Base-by-base conservation (phyloP, 225 moss, liverwort and hornwort species). In the Asterella californica region DNA sequence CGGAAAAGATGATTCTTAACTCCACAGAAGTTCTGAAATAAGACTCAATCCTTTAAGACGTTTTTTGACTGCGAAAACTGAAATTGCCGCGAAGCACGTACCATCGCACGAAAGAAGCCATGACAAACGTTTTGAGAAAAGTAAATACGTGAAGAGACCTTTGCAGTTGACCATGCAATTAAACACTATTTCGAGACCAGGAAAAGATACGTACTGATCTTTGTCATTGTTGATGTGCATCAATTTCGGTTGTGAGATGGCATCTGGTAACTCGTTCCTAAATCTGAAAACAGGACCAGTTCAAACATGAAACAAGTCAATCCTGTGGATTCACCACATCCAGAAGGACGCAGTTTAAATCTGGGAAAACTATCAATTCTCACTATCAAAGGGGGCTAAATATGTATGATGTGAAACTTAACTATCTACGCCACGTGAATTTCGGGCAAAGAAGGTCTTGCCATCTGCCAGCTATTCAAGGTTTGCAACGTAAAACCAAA, bases 261-360 rank as follows among this genome's bases (percentile, higher is more conserved):
- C 90, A 82, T 99, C 99, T 62, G 99, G 99, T 79, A 99, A 89
- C 84, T 99, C 99, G 60, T 93, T 95, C 81, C 99, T 95, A 89
- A 95, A 99, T 87, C 99, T 99, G 95, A 65, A 87, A 61, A 18
- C 63, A 30, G 29, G 46, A 46, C 18, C 76, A 60, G 9, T 1
- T 17, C 38, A 71, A 30, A 18, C 10, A 21, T 70, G 69, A 5
- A 7, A 24, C 65, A 65, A 65, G 65, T 9, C 30, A 65, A 65
- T 32, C 65, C 15, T 32, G 57, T 57, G 57, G 24, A 57, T 4
- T 5, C 24, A 57, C 5, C 57, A 57, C 15, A 42, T 42, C 42
- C 42, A 42, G 7, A 42, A 42, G 42, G 42, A 42, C 42, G 42
- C 3, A 7, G 42, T 42, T 7, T 42, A 7, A 3, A 42, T 42